Evolutionary conservation across 331 rosid species (phyloP), one percentile per base, ranked within the genome.

Genomic region (Spiraea crenata): DNA sequence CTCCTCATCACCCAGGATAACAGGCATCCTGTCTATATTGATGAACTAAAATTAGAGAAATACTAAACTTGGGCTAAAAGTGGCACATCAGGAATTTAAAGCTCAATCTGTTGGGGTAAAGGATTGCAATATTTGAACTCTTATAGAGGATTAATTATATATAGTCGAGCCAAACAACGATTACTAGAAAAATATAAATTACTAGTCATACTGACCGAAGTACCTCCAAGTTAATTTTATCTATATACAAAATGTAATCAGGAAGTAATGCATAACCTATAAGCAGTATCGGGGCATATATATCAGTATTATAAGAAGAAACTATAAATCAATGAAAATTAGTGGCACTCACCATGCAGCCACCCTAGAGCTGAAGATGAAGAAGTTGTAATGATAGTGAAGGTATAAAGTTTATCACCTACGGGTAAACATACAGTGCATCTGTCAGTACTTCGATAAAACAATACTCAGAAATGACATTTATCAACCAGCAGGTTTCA

Each of bases 21-120:
- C 93, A 64, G 98, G 98, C 97, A 93, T 91, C 82, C 97, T 86
- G 76, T 89, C 99, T 86, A 67, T 79, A 85, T 49, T 50, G 72
- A 63, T 71, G 64, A 63, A 72, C 45, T 12, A 37, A 57, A 5
- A 72, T 19, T 16, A 73, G 47, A 60, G 61, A 31, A 9, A 14
- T 17, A 13, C 51, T n/a, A 63, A 58, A 63, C 54, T 72, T 64
- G 37, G 57, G 51, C 40, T 66, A 73, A 62, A 67, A 66, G 5
- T 47, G n/a, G 47, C 16, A 16, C 15, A 37, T 3, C n/a, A 37
- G 1, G 44, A 34, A 50, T 0, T n/a, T 59, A 39, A n/a, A 52
- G 39, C 16, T 34, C 15, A 48, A 47, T 14, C 8, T 13, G 44
- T 35, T 7, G 37, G 47, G n/a, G 17, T 3, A 16, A 44, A 46